phyloP scores from a whole-genome alignment of 1,284 basidiomycete genomes.

The Apiotrichum gamsii region DNA sequence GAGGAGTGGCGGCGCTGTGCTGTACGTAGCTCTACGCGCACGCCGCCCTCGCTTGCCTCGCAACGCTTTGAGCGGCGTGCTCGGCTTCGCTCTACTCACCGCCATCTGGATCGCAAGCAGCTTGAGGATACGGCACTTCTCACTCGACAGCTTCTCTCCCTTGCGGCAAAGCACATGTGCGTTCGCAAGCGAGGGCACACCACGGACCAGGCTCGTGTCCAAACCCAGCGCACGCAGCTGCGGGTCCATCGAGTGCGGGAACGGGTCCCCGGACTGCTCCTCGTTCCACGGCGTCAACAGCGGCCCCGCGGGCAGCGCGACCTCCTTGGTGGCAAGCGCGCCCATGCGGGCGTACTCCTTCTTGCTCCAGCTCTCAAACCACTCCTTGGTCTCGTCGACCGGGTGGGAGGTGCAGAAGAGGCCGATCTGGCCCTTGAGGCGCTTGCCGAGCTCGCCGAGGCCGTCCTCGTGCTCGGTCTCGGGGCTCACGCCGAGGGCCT shows the following conservation, averaged over 20 bases:
- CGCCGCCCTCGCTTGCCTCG: neutral
- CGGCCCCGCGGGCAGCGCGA: constrained; percentile 64
- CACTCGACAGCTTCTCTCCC: constrained; percentile 69
- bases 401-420: constrained; percentile 84
- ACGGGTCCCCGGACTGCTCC: constrained; percentile 65
- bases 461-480: constrained; percentile 83
- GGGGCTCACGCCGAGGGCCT: constrained; percentile 80
- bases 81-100: constrained; percentile 37
- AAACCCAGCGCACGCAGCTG: constrained; percentile 89
- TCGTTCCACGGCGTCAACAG: constrained; percentile 53
- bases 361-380: constrained; percentile 87
- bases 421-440: constrained; percentile 88
- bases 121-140: constrained; percentile 85
- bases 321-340: constrained; percentile 66
- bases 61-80: no score
- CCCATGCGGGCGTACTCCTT: constrained; percentile 89
- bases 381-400: constrained; percentile 81
- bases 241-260: constrained; percentile 94
- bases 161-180: constrained; percentile 80
- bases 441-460: constrained; percentile 71
- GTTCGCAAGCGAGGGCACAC: constrained; percentile 75
- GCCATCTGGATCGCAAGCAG: constrained; percentile 81
- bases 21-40: neutral
- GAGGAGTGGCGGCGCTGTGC: no score
- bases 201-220: constrained; percentile 73